These are phyloP conservation scores for Trichoderma breve DNA, from an alignment of 2,329 filamentous ascomycete genomes.

Conservation along the genomic window DNA sequence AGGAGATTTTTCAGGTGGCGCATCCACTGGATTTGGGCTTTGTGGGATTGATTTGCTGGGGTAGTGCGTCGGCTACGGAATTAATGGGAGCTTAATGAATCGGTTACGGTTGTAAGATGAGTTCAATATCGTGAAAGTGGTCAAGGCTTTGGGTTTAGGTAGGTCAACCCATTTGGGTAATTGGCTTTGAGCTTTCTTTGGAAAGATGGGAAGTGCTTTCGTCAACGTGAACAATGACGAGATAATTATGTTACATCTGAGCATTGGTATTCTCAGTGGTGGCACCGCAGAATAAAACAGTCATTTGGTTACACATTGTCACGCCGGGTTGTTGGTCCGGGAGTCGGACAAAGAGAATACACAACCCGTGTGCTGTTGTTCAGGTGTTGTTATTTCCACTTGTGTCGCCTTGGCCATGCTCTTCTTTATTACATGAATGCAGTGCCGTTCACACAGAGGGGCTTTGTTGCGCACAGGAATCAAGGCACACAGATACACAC, in stretches of 20 bases:
- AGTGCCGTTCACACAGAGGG: neutral
- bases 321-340: neutral
- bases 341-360: neutral
- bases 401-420: neutral
- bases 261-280: neutral
- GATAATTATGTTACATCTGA: neutral
- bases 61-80: neutral
- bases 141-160: neutral
- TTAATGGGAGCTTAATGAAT: neutral
- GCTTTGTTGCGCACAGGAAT: neutral
- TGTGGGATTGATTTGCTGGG: neutral
- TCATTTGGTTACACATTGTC: neutral
- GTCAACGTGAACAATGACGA: neutral
- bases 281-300: neutral
- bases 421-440: neutral
- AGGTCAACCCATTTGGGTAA: neutral
- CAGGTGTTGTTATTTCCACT: neutral
- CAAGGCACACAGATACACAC: neutral
- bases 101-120: neutral
- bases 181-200: neutral
- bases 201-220: neutral
- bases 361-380: neutral
- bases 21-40: neutral
- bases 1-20: neutral
- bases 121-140: neutral